These are phyloP conservation scores for Candida palmyrensis DNA, from an alignment of 805 yeast genomes.

Conservation along the genomic window DNA sequence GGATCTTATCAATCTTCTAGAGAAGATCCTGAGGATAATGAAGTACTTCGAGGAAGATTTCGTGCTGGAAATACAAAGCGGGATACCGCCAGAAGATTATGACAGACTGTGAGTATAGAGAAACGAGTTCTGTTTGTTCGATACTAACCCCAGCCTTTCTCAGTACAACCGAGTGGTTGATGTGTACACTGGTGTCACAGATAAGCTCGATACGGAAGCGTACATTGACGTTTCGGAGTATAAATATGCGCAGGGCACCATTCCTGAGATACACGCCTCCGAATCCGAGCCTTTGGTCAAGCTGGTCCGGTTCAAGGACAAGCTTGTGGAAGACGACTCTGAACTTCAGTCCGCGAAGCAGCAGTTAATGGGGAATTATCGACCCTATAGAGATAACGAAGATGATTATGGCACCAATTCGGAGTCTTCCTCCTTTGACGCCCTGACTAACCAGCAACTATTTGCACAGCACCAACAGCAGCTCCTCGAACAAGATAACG, in stretches of 20 bases:
- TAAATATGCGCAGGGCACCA: slow-evolving; percentile 13
- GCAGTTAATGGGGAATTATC: slow-evolving; percentile 23
- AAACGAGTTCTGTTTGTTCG: too few species aligned
- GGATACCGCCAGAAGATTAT: slow-evolving; percentile 4
- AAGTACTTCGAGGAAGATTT: slow-evolving; percentile 26
- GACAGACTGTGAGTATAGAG: slow-evolving; percentile 1
- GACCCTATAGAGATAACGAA: slow-evolving; percentile 32
- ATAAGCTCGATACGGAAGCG: slow-evolving; percentile 18
- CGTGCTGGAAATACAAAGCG: slow-evolving; percentile 1
- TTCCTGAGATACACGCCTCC: slow-evolving; percentile 5
- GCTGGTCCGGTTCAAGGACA: slow-evolving; percentile 36
- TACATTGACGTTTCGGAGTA: slow-evolving; percentile 28
- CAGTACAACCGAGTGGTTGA: slow-evolving; percentile 2
- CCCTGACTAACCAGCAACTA: slow-evolving; percentile 29
- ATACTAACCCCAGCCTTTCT: slow-evolving; percentile 1
- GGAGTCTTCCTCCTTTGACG: slow-evolving; percentile 18
- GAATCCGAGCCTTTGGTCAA: slow-evolving; percentile 1
- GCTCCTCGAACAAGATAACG: slow-evolving; percentile 32
- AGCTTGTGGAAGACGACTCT: slow-evolving; percentile 16
- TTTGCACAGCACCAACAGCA: slow-evolving; percentile 41
- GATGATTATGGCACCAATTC: slow-evolving; percentile 6
- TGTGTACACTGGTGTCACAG: slow-evolving; percentile 14
- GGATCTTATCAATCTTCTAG: slow-evolving; percentile 27
- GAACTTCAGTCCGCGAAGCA: slow-evolving; percentile 12
- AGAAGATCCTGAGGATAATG: slow-evolving; percentile 21